A percentile compares a stretch with the other conserved stretches of the same genome.
Evolutionary conservation across 129 eudicot species (phyloP).

Genomic region (Flaveria ramosissima): DNA sequence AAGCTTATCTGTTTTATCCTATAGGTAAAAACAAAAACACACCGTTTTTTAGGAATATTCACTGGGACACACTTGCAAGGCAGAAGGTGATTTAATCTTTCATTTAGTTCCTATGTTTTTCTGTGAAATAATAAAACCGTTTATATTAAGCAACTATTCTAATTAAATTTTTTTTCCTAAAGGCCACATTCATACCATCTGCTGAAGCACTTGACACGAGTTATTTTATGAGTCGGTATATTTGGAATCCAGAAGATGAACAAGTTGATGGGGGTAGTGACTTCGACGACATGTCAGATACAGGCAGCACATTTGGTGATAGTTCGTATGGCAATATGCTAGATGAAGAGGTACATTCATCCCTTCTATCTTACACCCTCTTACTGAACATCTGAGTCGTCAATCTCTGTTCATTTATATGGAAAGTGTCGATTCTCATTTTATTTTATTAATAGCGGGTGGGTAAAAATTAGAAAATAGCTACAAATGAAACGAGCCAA

Average conservation of each 20-base stretch:
- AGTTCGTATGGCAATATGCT: conserved; percentile 69
- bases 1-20: not conserved
- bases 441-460: not conserved
- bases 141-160: not conserved
- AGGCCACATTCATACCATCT: conserved; percentile 96
- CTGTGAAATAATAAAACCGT: not conserved
- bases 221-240: conserved; percentile 96
- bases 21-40: conserved; percentile 82
- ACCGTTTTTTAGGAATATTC: conserved; percentile 74
- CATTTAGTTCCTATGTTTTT: conserved; percentile 1
- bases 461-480: not conserved
- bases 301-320: conserved; percentile 76
- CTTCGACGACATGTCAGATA: conserved; percentile 75
- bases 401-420: too few relatives aligned
- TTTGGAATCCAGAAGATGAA: conserved; percentile 97
- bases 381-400: conserved; percentile 9
- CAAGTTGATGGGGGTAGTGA: conserved; percentile 88
- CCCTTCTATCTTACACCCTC: conserved; percentile 15
- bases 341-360: conserved; percentile 79
- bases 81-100: conserved; percentile 66
- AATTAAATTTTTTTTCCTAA: conserved; percentile 8
- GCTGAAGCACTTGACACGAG: conserved; percentile 86
- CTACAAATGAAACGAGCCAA: not conserved
- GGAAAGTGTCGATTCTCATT: not conserved
- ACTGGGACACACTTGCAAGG: conserved; percentile 93